A percentile compares a stretch with the other conserved stretches of the same genome.
These are phyloP conservation scores for Gracilaria gracilis DNA, from an alignment of 23 red algal species.

Conservation along the genomic window DNA sequence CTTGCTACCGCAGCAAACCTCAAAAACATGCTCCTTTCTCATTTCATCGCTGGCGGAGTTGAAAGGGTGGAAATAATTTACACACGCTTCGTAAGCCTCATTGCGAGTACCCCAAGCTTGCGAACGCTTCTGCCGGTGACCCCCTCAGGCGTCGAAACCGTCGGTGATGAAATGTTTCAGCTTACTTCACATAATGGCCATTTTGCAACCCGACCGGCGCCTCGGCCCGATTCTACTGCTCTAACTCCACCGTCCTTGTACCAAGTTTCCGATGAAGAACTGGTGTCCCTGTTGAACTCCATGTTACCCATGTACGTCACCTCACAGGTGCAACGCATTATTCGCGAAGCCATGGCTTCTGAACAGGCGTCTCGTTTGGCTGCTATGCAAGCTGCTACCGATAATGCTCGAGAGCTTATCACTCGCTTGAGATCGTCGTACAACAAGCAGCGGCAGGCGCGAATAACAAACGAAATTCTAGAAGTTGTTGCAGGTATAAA, in stretches of 20 bases:
- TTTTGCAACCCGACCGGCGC: slow-evolving; percentile 21
- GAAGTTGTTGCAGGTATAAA: slow-evolving; percentile 47
- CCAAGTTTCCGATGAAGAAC: slow-evolving; percentile 62
- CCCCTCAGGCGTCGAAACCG: slow-evolving; percentile 87
- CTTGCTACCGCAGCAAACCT: slow-evolving; percentile 51
- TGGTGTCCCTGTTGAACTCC: slow-evolving; percentile 64
- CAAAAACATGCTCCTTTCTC: slow-evolving; percentile 73
- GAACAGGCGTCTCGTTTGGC: slow-evolving; percentile 84
- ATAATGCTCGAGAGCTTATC: slow-evolving; percentile 85
- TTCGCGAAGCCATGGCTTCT: slow-evolving; percentile 73
- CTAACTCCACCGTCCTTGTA: slow-evolving; percentile 39
- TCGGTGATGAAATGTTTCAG: slow-evolving; percentile 95
- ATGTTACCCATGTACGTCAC: slow-evolving; percentile 82
- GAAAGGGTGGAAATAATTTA: slow-evolving; percentile 95
- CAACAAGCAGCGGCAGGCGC: slow-evolving; percentile 86
- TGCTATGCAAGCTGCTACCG: slow-evolving; percentile 89
- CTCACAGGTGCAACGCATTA: slow-evolving; percentile 62
- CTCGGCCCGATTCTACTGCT: slow-evolving; percentile 4
- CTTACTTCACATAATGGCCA: slow-evolving; percentile 71
- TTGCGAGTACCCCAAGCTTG: slow-evolving; percentile 80
- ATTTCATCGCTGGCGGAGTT: slow-evolving; percentile 85
- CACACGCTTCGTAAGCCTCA: slow-evolving; percentile 90
- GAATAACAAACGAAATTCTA: slow-evolving; percentile 93
- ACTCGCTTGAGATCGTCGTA: slow-evolving; percentile 70
- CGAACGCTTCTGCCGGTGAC: slow-evolving; percentile 93